Evolutionary conservation across 148 eudicot species (phyloP).

Genomic region (Chenopodium formosanum): DNA sequence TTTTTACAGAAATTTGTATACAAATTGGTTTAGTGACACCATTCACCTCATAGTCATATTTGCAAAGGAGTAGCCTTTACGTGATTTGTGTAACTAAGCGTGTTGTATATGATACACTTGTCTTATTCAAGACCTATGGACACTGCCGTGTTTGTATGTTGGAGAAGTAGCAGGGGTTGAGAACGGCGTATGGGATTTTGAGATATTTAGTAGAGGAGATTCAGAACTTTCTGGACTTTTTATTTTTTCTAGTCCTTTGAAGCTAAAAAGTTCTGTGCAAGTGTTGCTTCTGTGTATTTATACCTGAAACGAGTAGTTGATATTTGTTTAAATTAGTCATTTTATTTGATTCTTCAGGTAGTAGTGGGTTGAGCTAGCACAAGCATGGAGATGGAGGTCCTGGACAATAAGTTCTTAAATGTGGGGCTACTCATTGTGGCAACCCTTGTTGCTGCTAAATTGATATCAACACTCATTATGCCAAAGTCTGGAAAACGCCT

Average conservation of each 20-base stretch:
- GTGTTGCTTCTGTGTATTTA: background rate
- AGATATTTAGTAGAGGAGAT: background rate
- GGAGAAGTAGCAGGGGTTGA: background rate
- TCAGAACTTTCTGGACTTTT: background rate
- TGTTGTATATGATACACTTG: background rate
- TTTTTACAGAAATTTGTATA: too few relatives aligned
- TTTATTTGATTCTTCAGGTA: background rate
- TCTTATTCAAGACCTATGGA: background rate
- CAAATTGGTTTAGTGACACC: too few relatives aligned
- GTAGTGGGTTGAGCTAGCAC: background rate
- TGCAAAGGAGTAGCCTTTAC: background rate
- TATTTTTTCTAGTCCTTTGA: background rate
- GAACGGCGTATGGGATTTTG: background rate
- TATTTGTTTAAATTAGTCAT: background rate
- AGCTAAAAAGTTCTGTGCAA: background rate
- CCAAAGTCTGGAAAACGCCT: slow-evolving; percentile 67
- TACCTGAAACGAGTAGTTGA: background rate
- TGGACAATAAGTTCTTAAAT: slow-evolving; percentile 39
- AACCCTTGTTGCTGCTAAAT: slow-evolving; percentile 64
- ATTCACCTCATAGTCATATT: background rate
- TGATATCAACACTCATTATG: slow-evolving; percentile 51
- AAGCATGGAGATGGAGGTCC: slow-evolving; percentile 28
- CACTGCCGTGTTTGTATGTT: background rate
- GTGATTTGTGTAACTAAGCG: background rate
- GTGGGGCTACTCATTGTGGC: slow-evolving; percentile 64